A percentile compares a stretch with the other conserved stretches of the same genome.
Evolutionary conservation across 345 rosid genomes (phyloP).

Genomic region (Conringia planisiliqua): DNA sequence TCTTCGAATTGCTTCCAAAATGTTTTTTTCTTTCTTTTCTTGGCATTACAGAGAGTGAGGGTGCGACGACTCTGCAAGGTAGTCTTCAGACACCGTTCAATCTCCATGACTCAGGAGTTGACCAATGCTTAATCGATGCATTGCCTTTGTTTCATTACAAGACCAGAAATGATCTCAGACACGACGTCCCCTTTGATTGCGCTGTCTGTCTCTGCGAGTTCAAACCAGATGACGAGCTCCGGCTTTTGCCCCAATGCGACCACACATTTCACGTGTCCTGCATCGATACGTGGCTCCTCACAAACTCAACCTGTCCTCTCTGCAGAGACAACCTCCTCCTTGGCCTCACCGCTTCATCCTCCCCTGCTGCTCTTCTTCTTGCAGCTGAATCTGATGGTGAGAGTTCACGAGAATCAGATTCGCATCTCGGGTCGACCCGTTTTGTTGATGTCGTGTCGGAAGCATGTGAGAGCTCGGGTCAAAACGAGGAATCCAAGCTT

Average conservation of each 20-base stretch:
- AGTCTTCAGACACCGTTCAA: conserved; percentile 69
- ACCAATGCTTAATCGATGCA: conserved; percentile 69
- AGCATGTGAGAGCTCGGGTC: neutral
- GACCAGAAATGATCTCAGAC: neutral
- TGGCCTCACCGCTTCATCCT: neutral
- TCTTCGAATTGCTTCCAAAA: neutral
- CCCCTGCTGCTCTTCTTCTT: neutral
- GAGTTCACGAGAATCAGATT: neutral
- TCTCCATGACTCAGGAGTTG: conserved; percentile 76
- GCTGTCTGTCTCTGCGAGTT: neutral
- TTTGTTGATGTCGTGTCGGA: neutral
- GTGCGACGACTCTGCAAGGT: conserved; percentile 65
- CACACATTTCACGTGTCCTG: neutral
- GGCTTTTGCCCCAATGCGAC: neutral
- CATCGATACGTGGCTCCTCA: neutral
- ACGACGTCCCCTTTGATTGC: neutral
- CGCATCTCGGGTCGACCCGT: neutral
- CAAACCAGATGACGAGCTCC: neutral
- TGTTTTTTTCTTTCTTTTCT: conserved; percentile 2
- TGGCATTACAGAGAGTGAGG: conserved; percentile 26
- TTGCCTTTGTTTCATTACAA: neutral
- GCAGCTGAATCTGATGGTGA: neutral
- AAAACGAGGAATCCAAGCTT: neutral
- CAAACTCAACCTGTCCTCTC: neutral
- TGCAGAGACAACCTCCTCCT: neutral